phyloP scores from a whole-genome alignment of 345 rosid species.

The Chamaenerion angustifolium region DNA sequence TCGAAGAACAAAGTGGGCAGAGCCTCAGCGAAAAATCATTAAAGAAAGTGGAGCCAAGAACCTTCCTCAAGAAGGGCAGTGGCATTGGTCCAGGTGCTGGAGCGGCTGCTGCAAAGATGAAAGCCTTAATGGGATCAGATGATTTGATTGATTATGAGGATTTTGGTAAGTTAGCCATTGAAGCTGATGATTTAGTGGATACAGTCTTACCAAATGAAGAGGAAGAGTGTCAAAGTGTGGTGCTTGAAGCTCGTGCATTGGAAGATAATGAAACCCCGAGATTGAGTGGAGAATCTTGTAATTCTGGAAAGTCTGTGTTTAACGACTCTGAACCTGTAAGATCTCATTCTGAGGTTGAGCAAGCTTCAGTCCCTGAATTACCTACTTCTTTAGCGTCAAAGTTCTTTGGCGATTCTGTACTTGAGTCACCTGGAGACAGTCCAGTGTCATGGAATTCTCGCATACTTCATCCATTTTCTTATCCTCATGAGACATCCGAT shows the following conservation, averaged over 20 bases:
- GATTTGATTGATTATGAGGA: constrained; percentile 27
- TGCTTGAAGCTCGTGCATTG: too few relatives aligned
- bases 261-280: constrained; percentile 44
- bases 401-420: constrained; percentile 35
- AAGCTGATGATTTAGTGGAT: constrained; percentile 36
- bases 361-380: constrained; percentile 44
- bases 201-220: constrained; percentile 28
- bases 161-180: constrained; percentile 30
- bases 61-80: constrained; percentile 36
- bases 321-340: constrained; percentile 44
- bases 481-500: constrained; percentile 58
- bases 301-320: constrained; percentile 43
- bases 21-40: constrained; percentile 19
- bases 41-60: constrained; percentile 23
- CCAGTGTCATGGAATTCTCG: constrained; percentile 66
- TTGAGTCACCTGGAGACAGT: constrained; percentile 67
- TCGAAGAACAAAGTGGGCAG: constrained; percentile 46
- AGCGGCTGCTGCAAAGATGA: constrained; percentile 23
- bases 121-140: constrained; percentile 42
- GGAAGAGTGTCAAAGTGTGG: constrained; percentile 35
- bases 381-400: constrained; percentile 41
- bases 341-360: constrained; percentile 47
- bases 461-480: constrained; percentile 53
- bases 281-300: constrained; percentile 53
- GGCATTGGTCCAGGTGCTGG: constrained; percentile 43